Base-by-base conservation (phyloP, 345 rosid genomes). In the Syzygium aqueum region DNA sequence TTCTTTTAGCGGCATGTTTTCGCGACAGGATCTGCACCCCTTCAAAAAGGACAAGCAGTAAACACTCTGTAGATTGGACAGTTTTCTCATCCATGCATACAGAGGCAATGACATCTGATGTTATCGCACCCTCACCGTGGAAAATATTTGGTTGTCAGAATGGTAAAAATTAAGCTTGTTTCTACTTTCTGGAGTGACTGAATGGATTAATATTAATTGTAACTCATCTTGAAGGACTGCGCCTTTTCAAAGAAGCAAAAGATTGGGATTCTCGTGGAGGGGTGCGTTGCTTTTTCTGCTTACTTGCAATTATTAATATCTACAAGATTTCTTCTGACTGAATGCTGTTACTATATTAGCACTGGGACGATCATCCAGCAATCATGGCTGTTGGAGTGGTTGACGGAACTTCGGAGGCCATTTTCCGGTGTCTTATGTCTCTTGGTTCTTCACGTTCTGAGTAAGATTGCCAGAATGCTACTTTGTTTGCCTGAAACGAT, bases 141-240 rank as follows among this genome's bases (percentile, higher is more conserved):
- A 97, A 94, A 91, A 95, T 97, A 37, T 96, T 97, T 85, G 99
- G 99, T 84, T 96, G 99, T 91, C 96, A 93, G 89, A 97, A 96
- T 91, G 99, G 99, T 94, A 92, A 84, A 83, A 50, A n/a, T 51
- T 21, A 84, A 16, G 51, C 30, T 56, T 87, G 53, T 82, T 54
- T 33, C 83, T n/a, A 50, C 85, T 51, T 52, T 57, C 86, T 63
- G 82, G 27, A 25, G 52, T 63, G 84, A 80, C 57, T 51, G 30
- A 49, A 83, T 83, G 87, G 87, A 49, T 77, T 53, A 61, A 19
- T 87, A 19, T 80, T 87, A 82, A 50, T 51, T 40, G n/a, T 25
- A 73, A 85, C 87, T 86, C 82, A 57, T 84, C 85, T 53, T 87
- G 53, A 92, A 98, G 98, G 99, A 78, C 88, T 98, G 85, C 93